phyloP scores from a whole-genome alignment of 1,284 basidiomycete genomes.

The Kwoniella shivajii region DNA sequence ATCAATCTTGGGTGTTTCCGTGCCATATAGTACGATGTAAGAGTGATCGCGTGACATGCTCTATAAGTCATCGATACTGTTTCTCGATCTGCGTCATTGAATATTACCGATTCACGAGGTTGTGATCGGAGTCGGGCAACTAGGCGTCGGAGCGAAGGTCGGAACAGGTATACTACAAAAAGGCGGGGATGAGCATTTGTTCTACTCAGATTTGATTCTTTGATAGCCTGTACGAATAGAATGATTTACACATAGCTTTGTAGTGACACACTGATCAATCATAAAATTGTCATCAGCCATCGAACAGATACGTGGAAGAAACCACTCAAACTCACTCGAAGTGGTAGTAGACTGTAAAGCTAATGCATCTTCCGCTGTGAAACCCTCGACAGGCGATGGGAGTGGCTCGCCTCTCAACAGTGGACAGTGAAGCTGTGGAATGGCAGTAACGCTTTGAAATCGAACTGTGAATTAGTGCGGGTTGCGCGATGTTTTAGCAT shows the following conservation, averaged over 20 bases:
- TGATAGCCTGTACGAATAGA: neutral
- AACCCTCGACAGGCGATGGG: conserved; percentile 25
- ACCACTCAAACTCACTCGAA: conserved; percentile 17
- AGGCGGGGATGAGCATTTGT: too few species aligned
- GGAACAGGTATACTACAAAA: conserved; percentile 40
- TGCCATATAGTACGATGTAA: conserved; percentile 35
- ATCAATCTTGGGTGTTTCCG: conserved; percentile 41
- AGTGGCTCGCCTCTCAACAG: conserved; percentile 31
- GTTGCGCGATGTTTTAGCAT: neutral
- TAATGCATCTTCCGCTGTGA: conserved; percentile 17
- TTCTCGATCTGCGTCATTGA: conserved; percentile 32
- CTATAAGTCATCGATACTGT: conserved; percentile 33
- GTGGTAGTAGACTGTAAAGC: conserved; percentile 28
- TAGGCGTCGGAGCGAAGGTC: conserved; percentile 41
- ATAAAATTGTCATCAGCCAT: neutral
- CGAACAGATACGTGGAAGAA: neutral
- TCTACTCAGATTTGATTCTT: too few species aligned
- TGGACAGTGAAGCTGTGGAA: conserved; percentile 37
- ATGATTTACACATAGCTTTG: conserved; percentile 39
- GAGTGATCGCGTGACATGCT: conserved; percentile 39
- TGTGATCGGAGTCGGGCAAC: conserved; percentile 32
- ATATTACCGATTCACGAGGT: conserved; percentile 16
- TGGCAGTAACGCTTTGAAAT: conserved; percentile 13
- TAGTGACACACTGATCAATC: conserved; percentile 38
- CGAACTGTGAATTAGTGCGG: neutral